These are phyloP conservation scores for Fonsecaea multimorphosa DNA, from an alignment of 2,329 filamentous ascomycete genomes.

Conservation along the genomic window DNA sequence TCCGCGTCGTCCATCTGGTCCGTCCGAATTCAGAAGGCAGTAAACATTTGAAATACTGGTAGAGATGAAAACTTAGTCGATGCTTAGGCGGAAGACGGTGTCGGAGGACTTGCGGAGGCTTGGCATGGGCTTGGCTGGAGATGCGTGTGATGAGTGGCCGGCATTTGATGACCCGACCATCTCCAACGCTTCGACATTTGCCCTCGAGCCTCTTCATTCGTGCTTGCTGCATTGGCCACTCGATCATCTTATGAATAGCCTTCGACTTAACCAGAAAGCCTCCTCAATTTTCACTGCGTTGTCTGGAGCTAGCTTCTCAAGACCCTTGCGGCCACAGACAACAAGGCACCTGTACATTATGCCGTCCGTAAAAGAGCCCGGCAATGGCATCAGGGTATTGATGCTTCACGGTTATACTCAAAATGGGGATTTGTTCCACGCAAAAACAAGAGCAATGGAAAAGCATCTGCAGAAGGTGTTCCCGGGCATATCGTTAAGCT, in stretches of 20 bases:
- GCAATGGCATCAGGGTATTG: conserved; percentile 64
- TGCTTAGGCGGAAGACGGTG: not conserved
- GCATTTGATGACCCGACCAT: not conserved
- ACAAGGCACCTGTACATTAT: conserved; percentile 25
- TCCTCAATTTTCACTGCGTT: not conserved
- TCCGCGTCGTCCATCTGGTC: not conserved
- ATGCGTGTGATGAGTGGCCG: not conserved
- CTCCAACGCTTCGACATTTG: not conserved
- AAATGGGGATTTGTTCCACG: conserved; percentile 81
- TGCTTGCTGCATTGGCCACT: not conserved
- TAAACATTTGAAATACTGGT: not conserved
- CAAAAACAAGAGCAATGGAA: conserved; percentile 85
- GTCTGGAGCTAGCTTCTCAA: not conserved
- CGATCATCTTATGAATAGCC: conserved; percentile 19
- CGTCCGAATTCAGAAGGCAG: not conserved
- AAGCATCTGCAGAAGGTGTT: conserved; percentile 80
- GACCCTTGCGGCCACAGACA: conserved; percentile 3
- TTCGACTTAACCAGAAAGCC: conserved; percentile 2
- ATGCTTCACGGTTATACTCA: conserved; percentile 92
- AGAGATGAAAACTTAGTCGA: not conserved
- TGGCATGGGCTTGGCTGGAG: not conserved
- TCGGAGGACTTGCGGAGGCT: not conserved
- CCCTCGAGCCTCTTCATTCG: conserved; percentile 1
- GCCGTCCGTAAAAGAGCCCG: conserved; percentile 27
- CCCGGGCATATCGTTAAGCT: conserved; percentile 65